Percentiles rank a stretch among this genome's conserved stretches.
phyloP scores from a whole-genome alignment of 2,329 filamentous ascomycete species.

The Talaromyces sp. region DNA sequence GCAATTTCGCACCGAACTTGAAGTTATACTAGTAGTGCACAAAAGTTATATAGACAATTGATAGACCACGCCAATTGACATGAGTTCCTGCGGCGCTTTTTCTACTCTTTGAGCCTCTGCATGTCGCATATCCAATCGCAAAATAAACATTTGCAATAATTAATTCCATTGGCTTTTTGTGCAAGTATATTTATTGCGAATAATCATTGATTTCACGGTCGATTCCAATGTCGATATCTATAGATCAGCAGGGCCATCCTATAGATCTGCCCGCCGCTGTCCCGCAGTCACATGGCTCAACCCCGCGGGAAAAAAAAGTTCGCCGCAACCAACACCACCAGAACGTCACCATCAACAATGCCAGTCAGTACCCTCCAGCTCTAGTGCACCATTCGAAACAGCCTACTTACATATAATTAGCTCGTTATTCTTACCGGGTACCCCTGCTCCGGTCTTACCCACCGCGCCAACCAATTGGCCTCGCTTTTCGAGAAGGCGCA shows the following conservation, averaged over 20 bases:
- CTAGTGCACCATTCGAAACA: background rate
- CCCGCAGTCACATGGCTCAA: conserved; percentile 25
- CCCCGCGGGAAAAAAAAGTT: conserved; percentile 25
- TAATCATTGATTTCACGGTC: no score
- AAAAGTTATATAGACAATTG: background rate
- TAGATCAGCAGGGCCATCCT: background rate
- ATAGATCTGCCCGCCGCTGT: background rate
- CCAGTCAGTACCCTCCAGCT: conserved; percentile 23
- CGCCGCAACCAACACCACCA: conserved; percentile 7
- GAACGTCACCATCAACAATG: conserved; percentile 25
- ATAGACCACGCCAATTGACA: background rate
- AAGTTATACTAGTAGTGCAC: no score
- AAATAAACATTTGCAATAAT: no score
- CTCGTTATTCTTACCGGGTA: conserved; percentile 65
- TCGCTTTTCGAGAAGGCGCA: conserved; percentile 52
- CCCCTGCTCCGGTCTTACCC: conserved; percentile 65
- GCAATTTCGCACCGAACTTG: conserved; percentile 1
- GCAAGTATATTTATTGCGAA: no score
- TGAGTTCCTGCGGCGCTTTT: background rate
- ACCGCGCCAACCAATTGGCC: conserved; percentile 61
- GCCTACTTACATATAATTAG: conserved; percentile 36
- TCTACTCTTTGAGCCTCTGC: no score
- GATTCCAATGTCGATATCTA: background rate
- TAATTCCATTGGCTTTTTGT: background rate
- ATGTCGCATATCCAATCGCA: no score